Conservation (phyloP, 257 asterid genomes). For the Primulina huaijiensis region DNA sequence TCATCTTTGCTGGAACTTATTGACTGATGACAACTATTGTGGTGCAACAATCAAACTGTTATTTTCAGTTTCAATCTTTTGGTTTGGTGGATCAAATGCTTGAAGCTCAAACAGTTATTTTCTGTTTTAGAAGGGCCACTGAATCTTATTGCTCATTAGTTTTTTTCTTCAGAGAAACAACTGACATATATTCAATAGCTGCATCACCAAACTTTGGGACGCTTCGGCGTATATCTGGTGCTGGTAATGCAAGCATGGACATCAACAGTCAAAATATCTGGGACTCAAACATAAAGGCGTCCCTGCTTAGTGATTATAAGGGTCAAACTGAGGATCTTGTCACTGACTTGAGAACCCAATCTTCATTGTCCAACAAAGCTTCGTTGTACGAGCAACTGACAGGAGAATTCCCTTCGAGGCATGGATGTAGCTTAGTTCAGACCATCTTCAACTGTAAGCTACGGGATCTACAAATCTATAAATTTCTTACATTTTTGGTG, state of each 20-base stretch:
- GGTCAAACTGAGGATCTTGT: slow-evolving; percentile 29
- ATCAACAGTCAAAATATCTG: slow-evolving; percentile 28
- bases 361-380: slow-evolving; percentile 41
- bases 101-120: background rate
- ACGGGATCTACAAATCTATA: background rate
- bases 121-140: background rate
- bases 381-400: slow-evolving; percentile 41
- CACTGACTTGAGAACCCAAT: slow-evolving; percentile 38
- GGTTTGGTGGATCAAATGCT: background rate
- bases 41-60: background rate
- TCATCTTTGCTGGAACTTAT: too few species aligned
- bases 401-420: slow-evolving; percentile 60
- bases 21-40: too few species aligned
- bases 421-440: slow-evolving; percentile 70
- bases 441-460: slow-evolving; percentile 73
- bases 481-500: background rate
- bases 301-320: slow-evolving; percentile 52
- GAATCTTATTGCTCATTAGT: slow-evolving; percentile 12
- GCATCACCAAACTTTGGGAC: slow-evolving; percentile 72
- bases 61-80: background rate
- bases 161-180: slow-evolving; percentile 55
- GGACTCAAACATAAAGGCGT: slow-evolving; percentile 38
- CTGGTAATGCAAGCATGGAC: slow-evolving; percentile 29
- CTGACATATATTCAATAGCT: slow-evolving; percentile 65
- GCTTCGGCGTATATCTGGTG: slow-evolving; percentile 38